Evolutionary conservation across 2,329 filamentous ascomycete species (phyloP).

Genomic region (Trichoderma citrinoviride): DNA sequence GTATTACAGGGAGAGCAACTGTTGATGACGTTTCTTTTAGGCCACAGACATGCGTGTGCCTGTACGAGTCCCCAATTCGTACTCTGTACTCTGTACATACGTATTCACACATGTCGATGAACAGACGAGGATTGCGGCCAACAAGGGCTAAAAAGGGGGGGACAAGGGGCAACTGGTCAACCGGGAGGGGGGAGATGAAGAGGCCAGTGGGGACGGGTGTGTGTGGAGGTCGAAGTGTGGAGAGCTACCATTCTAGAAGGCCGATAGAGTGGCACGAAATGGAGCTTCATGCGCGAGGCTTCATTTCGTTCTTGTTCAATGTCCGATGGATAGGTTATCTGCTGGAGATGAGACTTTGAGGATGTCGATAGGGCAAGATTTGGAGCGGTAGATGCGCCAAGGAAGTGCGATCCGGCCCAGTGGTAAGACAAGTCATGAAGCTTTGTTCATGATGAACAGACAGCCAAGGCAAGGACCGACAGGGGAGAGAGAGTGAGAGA

Average conservation of each 20-base stretch:
- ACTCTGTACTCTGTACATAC: neutral
- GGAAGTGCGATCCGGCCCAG: neutral
- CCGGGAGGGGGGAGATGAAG: constrained; percentile 18
- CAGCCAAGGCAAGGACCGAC: neutral
- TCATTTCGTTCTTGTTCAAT: constrained; percentile 6
- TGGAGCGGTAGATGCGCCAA: neutral
- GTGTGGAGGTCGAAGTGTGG: constrained; percentile 20
- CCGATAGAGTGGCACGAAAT: constrained; percentile 10
- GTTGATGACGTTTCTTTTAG: constrained; percentile 6
- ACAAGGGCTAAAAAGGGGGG: constrained; percentile 3
- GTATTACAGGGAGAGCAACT: neutral
- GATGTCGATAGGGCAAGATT: neutral
- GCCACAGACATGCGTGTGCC: neutral
- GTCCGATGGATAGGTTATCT: neutral
- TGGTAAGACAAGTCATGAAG: neutral
- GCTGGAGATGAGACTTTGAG: neutral
- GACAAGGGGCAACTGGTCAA: neutral
- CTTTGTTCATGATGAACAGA: neutral
- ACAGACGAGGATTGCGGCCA: constrained; percentile 1
- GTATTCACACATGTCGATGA: neutral
- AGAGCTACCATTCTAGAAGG: constrained; percentile 25
- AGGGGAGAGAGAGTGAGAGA: neutral
- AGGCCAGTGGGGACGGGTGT: constrained; percentile 6
- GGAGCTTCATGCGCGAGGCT: constrained; percentile 10
- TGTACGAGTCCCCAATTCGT: neutral